These are phyloP conservation scores for Cercospora citrullina DNA, from an alignment of 2,329 filamentous ascomycete genomes.

Conservation along the genomic window DNA sequence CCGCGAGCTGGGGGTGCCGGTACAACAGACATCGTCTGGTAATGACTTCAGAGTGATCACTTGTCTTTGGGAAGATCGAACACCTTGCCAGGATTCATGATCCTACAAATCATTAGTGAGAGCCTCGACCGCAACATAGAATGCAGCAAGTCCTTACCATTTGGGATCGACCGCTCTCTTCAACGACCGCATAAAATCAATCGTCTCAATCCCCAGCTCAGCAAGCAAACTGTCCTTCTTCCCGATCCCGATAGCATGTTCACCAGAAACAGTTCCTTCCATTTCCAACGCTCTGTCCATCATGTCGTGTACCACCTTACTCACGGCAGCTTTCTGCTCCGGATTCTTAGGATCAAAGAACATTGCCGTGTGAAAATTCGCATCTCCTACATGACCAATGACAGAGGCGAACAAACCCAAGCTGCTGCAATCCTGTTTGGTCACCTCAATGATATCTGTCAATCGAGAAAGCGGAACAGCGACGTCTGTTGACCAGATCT, in stretches of 20 bases:
- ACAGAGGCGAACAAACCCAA: conserved; percentile 84
- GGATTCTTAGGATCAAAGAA: conserved; percentile 75
- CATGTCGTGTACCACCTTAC: conserved; percentile 80
- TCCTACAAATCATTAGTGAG: neutral
- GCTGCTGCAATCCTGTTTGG: conserved; percentile 85
- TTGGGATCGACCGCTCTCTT: conserved; percentile 27
- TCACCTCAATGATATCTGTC: conserved; percentile 70
- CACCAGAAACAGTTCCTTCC: conserved; percentile 67
- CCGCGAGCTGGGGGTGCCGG: neutral
- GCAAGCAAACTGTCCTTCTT: conserved; percentile 27
- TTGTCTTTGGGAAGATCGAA: conserved; percentile 19
- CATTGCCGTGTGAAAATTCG: conserved; percentile 92
- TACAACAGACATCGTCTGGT: neutral
- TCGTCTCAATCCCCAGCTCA: conserved; percentile 24
- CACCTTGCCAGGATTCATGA: conserved; percentile 29
- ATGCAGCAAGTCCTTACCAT: neutral
- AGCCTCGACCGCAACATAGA: neutral
- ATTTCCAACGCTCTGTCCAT: conserved; percentile 86
- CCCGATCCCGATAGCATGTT: conserved; percentile 30
- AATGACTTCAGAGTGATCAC: neutral
- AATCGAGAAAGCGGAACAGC: conserved; percentile 62
- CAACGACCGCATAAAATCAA: conserved; percentile 26
- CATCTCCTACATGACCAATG: conserved; percentile 86
- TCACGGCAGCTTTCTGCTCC: conserved; percentile 74
- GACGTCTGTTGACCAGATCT: conserved; percentile 64